Base-by-base conservation (phyloP, 2,329 filamentous ascomycete species). In the Botrytis medusae region DNA sequence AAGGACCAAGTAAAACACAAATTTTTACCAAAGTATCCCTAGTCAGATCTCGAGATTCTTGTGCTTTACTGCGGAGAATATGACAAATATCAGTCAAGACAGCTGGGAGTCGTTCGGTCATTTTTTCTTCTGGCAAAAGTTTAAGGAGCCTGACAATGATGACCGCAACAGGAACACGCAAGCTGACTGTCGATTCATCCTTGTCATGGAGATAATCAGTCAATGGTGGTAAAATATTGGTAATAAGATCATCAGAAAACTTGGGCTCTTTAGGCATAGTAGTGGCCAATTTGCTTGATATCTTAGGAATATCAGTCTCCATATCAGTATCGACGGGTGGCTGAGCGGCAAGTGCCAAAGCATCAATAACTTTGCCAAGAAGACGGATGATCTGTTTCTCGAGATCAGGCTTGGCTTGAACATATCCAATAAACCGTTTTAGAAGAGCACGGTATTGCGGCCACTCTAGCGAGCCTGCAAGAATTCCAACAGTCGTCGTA, bases 51-150 rank as follows among this genome's bases (percentile, higher is more conserved):
- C 96, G 88, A 64, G 95, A 92, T 78, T 97, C 95, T 82, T 93
- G 92, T 12, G 93, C 89, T 81, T 94, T 93, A 81, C 95, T 98
- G 76, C 94, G 91, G 65, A 99, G 86, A 74, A 98, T 97, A 77
- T 97, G 93, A 80, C 93, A 97, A 46, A 98, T 92, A 81, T 99
- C 96, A 0, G 96, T 93, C 63, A 99, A 86, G 4, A 98, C 91
- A 14, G 92, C 89, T 0, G 95, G 93, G 29, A 99, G 86, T 73
- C 91, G 90, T 74, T 91, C 87, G 65, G 91, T 88, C 80, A 97
- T 89, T 67, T 93, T 89, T 10, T 91, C 86, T 65, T 89, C 84
- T 0, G 96, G 92, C 37, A 99, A 86, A 29, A 97, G 84, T 74
- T 92, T 92, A 70, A 99, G 85, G 25, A 98, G 87, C 82, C 97